Conservation (phyloP, 2,329 filamentous ascomycete genomes). For the Chalaropsis thielavioides region DNA sequence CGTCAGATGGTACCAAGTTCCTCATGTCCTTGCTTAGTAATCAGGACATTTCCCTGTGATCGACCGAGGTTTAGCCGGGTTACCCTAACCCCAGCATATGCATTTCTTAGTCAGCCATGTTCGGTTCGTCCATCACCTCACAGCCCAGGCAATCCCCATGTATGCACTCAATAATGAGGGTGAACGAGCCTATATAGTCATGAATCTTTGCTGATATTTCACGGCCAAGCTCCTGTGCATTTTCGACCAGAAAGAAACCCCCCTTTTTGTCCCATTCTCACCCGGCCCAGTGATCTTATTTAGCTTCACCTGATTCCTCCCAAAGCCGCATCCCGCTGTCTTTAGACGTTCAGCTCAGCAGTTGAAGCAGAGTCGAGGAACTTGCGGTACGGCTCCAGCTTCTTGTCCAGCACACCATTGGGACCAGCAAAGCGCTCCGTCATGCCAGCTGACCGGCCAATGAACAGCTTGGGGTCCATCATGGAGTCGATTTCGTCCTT, state of each 20-base stretch:
- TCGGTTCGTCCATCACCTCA: too few relatives aligned
- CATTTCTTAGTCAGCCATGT: not conserved
- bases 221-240: too few relatives aligned
- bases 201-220: too few relatives aligned
- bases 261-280: too few relatives aligned
- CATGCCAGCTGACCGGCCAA: conserved; percentile 32
- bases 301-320: not conserved
- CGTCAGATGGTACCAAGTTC: not conserved
- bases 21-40: not conserved
- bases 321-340: not conserved
- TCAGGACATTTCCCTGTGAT: not conserved
- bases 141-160: too few relatives aligned
- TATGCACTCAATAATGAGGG: too few relatives aligned
- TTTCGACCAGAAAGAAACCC: too few relatives aligned
- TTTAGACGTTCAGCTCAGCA: conserved; percentile 28
- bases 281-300: not conserved
- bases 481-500: conserved; percentile 53
- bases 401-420: conserved; percentile 28
- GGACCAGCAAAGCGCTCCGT: conserved; percentile 33
- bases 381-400: conserved; percentile 26
- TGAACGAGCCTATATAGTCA: too few relatives aligned
- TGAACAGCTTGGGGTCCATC: conserved; percentile 44
- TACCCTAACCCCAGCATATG: too few relatives aligned
- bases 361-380: conserved; percentile 26
- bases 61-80: not conserved